Conservation (phyloP, 345 rosid species). For the Salix viminalis region DNA sequence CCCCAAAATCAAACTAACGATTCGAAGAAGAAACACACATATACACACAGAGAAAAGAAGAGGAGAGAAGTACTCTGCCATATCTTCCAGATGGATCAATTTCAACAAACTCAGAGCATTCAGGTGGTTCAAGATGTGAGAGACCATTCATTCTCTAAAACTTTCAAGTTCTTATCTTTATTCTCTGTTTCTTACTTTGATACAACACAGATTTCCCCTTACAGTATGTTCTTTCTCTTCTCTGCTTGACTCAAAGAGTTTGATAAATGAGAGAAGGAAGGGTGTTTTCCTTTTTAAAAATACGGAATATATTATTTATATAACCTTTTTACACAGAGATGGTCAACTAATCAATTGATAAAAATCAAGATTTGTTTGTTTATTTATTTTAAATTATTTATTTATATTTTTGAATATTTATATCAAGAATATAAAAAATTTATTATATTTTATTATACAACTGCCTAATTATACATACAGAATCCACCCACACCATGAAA, state of each 20-base stretch:
- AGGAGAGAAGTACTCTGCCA: conserved; percentile 59
- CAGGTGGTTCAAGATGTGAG: conserved; percentile 38
- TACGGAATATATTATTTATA: no score
- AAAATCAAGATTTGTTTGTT: no score
- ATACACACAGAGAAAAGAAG: background rate
- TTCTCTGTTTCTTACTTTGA: background rate
- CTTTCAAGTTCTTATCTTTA: background rate
- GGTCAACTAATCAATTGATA: no score
- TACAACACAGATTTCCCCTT: conserved; percentile 7
- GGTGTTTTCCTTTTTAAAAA: background rate
- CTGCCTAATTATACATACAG: conserved; percentile 7
- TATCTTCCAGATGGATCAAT: conserved; percentile 98
- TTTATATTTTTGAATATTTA: no score
- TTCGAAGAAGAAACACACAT: background rate
- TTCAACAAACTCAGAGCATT: conserved; percentile 73
- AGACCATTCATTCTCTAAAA: conserved; percentile 59
- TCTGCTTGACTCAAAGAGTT: background rate
- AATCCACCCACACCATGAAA: conserved; percentile 24
- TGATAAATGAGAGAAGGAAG: background rate
- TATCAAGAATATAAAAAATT: no score
- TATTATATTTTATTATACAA: no score
- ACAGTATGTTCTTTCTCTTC: background rate
- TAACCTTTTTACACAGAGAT: no score
- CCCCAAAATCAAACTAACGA: conserved; percentile 6
- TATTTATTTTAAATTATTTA: no score